Evolutionary conservation across 345 rosid genomes (phyloP), one percentile per base, ranked within the genome.

Genomic region (Aethionema arabicum): DNA sequence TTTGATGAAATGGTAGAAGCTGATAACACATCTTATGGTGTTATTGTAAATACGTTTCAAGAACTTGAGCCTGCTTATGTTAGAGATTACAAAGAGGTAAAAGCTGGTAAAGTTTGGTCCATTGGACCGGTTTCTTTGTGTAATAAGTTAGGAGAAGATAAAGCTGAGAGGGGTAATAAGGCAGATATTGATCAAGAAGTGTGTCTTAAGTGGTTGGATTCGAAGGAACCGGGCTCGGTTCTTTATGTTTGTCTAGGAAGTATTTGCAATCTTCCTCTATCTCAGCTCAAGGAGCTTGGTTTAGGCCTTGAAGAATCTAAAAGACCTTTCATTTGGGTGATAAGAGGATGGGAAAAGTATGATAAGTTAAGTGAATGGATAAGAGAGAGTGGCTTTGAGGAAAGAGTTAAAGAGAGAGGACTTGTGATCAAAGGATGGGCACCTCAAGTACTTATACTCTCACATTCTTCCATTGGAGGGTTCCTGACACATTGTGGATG

Each of bases 401-500:
- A 69, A 14, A 66, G 71, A 27, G 27, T 41, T 12, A 30, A 39
- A 30, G 79, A 63, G 4, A 61, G 72, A 66, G 88, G 86, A 0
- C 51, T 83, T 3, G 15, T 80, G 30, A 77, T 83, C 10, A 56
- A 49, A 37, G 92, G 83, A 4, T 85, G 88, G 86, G 77, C 92
- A 3, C 86, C 92, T 0, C 88, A 85, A 49, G 74, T 81, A 5
- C 8, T 77, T 5, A 83, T 85, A 2, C 56, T 85, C 5, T 72
- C 92, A 11, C 88, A 85, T 38, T 68, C 66, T 0, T 42, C 88
- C 0, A 41, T 78, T 2, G 85, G 80, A 8, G 88, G 86, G 11
- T 83, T 85, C 72, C 41, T 85, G 65, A 85, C 82, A 0, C 91
- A 85, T 16, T 85, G 86, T 31, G 88, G 88, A 0, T 85, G 88